These are phyloP conservation scores for Pestalotiopsis sp. DNA, from an alignment of 2,329 filamentous ascomycete species.

Conservation along the genomic window DNA sequence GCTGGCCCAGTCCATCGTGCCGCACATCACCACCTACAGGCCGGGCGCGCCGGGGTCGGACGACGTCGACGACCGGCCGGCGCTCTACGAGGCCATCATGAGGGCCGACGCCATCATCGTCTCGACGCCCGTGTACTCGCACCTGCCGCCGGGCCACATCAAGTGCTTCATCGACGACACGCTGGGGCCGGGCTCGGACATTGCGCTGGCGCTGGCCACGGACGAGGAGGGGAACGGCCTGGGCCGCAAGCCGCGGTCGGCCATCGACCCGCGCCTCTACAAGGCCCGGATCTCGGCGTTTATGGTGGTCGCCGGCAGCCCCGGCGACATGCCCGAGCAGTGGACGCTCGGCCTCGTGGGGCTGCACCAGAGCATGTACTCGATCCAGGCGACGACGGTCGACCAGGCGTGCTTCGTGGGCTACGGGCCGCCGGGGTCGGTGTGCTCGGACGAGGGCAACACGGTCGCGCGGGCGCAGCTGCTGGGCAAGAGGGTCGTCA, in stretches of 20 bases:
- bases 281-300: not conserved
- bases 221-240: not conserved
- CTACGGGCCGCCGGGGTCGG: not conserved
- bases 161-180: slow-evolving; percentile 4
- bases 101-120: not conserved
- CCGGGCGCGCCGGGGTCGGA: not conserved
- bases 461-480: not conserved
- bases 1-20: not conserved
- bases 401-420: not conserved
- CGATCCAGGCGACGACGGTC: slow-evolving; percentile 1
- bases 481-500: not conserved
- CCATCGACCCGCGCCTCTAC: not conserved
- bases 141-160: not conserved
- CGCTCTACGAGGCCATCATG: not conserved
- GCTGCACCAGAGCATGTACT: slow-evolving; percentile 1
- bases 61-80: not conserved
- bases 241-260: not conserved
- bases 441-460: not conserved
- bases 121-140: not conserved
- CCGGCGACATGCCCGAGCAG: not conserved
- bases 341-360: not conserved
- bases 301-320: not conserved
- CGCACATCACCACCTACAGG: not conserved
- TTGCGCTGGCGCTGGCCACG: not conserved
- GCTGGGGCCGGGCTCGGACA: not conserved